A percentile compares a stretch with the other conserved stretches of the same genome.
phyloP scores from a whole-genome alignment of 768 basidiomycete species.

The Pisolithus sp. region DNA sequence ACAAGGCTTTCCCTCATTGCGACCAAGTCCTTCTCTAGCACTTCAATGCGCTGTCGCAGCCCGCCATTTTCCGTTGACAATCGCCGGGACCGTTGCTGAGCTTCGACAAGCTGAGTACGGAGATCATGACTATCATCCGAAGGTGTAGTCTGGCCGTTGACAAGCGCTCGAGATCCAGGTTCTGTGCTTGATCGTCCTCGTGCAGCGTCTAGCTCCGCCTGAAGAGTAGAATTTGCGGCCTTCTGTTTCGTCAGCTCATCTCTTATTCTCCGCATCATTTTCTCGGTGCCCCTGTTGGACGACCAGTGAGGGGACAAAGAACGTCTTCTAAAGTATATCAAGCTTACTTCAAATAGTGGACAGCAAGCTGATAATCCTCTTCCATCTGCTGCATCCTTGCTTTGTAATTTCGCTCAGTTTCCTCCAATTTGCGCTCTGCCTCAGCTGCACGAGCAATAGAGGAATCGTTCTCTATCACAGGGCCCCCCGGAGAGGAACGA shows the following conservation, averaged over 20 bases:
- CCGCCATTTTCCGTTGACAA: slow-evolving; percentile 73
- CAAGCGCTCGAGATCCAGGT: slow-evolving; percentile 41
- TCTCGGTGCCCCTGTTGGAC: slow-evolving; percentile 79
- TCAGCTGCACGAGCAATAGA: slow-evolving; percentile 46
- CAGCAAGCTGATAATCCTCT: slow-evolving; percentile 92
- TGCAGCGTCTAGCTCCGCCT: slow-evolving; percentile 71
- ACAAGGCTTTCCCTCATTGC: slow-evolving; percentile 63
- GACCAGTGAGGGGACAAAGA: slow-evolving; percentile 9
- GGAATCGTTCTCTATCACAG: slow-evolving; percentile 35
- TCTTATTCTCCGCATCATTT: slow-evolving; percentile 95
- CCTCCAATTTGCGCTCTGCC: slow-evolving; percentile 72
- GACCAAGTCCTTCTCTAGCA: slow-evolving; percentile 70
- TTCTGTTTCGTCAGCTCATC: slow-evolving; percentile 94
- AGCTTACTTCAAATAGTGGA: slow-evolving; percentile 92
- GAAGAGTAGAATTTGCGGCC: slow-evolving; percentile 67
- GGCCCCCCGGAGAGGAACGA: slow-evolving; percentile 49
- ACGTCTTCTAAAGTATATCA: slow-evolving; percentile 14
- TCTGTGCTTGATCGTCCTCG: slow-evolving; percentile 56
- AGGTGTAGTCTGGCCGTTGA: slow-evolving; percentile 77
- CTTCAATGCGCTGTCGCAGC: slow-evolving; percentile 62
- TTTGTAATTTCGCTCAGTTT: slow-evolving; percentile 74
- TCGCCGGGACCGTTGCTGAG: slow-evolving; percentile 70
- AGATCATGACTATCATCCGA: slow-evolving; percentile 68
- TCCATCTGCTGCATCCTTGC: slow-evolving; percentile 83
- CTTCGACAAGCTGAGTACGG: slow-evolving; percentile 67